Evolutionary conservation across 73 alveolate species (phyloP), one percentile per base, ranked within the genome.

Genomic region (Paramecium sexaurelia): DNA sequence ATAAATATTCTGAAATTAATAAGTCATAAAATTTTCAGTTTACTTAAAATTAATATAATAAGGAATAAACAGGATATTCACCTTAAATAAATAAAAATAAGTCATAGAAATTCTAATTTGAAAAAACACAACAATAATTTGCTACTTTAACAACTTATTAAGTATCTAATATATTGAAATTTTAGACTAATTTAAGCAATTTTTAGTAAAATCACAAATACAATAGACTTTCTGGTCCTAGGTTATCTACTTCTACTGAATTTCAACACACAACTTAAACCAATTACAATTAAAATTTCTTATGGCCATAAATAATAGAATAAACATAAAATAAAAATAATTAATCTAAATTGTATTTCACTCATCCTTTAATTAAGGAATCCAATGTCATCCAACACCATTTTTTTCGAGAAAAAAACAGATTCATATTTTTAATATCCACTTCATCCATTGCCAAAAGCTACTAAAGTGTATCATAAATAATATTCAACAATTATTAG

Each of bases 351-450:
- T 39, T 73, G 87, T 73, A 73, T 26, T 26, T 29, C 43, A 51
- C 32, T 51, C 32, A 51, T 32, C 22, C 36, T 39, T 33, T 73
- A 73, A 73, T 33, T 39, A 20, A 73, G 87, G 22, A 73, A 73
- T 35, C 87, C 87, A 39, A 11, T 73, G 6, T 36, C 55, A 1
- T 36, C 66, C 43, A 27, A 32, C 1, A 35, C 67, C 7, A 32
- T 73, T 3, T 32, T 73, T 32, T 73, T 36, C 6, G 40, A 73
- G 19, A 73, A 73, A 9, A 10, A 33, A 36, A 10, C 36, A 0
- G 87, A 33, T 11, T 27, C 55, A 13, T 73, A 73, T 19, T 73
- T 36, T n/a, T 36, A 73, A 36, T 73, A 73, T 39, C 87, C 87
- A 10, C 87, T 61, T 61, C 39, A 39, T 29, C 41, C 47, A 1